Percentiles rank a stretch among this genome's conserved stretches.
phyloP scores from a whole-genome alignment of 805 yeast species.

The Hermanozyma aechmeae region DNA sequence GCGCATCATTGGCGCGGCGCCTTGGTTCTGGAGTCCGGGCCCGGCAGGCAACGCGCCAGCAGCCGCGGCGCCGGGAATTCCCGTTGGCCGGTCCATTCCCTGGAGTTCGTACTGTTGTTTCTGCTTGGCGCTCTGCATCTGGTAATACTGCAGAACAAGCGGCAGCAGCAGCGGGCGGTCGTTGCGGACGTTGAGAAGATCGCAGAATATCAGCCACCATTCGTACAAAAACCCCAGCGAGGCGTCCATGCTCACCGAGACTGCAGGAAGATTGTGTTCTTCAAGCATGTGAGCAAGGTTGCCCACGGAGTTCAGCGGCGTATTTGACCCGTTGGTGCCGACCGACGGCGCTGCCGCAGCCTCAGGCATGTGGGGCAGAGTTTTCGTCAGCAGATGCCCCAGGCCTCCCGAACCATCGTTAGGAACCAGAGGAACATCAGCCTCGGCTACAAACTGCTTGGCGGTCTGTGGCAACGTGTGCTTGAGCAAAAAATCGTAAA shows the following conservation, averaged over 20 bases:
- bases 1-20: slow-evolving; percentile 1
- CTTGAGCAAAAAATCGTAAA: slow-evolving; percentile 77
- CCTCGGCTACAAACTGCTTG: slow-evolving; percentile 62
- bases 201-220: slow-evolving; percentile 98
- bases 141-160: slow-evolving; percentile 64
- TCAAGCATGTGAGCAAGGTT: slow-evolving; percentile 16
- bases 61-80: slow-evolving; percentile 1
- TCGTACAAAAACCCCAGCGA: slow-evolving; percentile 83
- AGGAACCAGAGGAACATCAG: slow-evolving; percentile 44
- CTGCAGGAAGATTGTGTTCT: slow-evolving; percentile 38
- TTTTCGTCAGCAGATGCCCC: slow-evolving; percentile 7
- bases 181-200: slow-evolving; percentile 75
- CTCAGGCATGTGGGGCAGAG: slow-evolving; percentile 11
- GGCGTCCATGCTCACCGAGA: slow-evolving; percentile 60
- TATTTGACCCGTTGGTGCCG: slow-evolving; percentile 3
- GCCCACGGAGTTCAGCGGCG: slow-evolving; percentile 24
- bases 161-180: slow-evolving; percentile 4
- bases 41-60: slow-evolving; percentile 2
- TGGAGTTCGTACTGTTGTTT: slow-evolving; percentile 47
- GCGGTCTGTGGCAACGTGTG: slow-evolving; percentile 69
- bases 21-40: slow-evolving; percentile 6
- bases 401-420: no score
- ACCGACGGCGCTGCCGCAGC: slow-evolving; percentile 1
- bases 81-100: slow-evolving; percentile 20
- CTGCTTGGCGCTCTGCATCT: slow-evolving; percentile 49